Evolutionary conservation across 805 yeast species (phyloP).

Genomic region (Naumovozyma castellii): DNA sequence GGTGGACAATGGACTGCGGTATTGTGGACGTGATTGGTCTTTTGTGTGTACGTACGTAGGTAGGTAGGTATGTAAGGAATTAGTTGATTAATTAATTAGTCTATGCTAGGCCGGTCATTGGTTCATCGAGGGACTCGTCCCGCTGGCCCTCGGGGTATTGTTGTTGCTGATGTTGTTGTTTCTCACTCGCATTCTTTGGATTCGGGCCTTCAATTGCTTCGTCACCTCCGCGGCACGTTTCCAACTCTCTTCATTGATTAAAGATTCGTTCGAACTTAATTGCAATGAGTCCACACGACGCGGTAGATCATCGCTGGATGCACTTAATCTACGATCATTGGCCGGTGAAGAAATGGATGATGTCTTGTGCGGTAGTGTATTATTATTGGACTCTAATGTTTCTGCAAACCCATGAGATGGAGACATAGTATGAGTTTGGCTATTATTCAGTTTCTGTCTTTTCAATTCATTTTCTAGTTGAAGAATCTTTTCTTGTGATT

Average conservation of each 20-base stretch:
- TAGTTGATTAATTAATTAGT: no score
- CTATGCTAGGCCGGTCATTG: no score
- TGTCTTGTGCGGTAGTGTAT: no score
- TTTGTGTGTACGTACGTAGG: no score
- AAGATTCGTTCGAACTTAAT: conserved; percentile 12
- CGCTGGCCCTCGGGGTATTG: no score
- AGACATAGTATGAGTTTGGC: background rate
- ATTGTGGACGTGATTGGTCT: no score
- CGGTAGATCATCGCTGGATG: conserved; percentile 25
- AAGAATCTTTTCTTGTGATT: conserved; percentile 15
- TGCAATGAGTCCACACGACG: conserved; percentile 24
- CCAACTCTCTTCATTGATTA: conserved; percentile 66
- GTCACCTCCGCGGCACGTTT: conserved; percentile 85
- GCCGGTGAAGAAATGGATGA: background rate
- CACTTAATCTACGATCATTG: conserved; percentile 6
- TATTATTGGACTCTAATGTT: no score
- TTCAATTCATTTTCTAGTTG: conserved; percentile 10
- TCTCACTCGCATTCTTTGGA: conserved; percentile 79
- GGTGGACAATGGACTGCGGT: no score
- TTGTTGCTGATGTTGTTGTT: conserved; percentile 12
- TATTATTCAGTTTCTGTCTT: background rate
- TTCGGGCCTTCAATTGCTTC: conserved; percentile 72
- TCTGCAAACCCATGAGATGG: no score
- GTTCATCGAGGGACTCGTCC: no score
- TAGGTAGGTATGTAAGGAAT: no score